Conservation (phyloP, 768 basidiomycete genomes). For the Cystofilobasidium capitatum region DNA sequence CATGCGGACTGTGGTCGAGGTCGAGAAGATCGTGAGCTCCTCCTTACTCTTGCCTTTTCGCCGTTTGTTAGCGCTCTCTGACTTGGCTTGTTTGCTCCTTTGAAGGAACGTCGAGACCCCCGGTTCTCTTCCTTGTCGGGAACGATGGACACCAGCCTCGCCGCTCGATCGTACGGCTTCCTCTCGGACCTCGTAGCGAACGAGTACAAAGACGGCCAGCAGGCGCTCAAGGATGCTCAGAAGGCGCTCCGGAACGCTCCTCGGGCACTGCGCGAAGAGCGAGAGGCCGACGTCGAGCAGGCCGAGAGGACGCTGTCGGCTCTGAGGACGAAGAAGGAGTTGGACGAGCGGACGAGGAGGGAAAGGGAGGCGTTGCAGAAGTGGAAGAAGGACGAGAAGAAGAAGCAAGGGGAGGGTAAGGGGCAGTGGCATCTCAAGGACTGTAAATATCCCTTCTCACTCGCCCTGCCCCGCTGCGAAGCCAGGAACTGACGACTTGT, state of each 20-base stretch:
- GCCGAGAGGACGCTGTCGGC: slow-evolving; percentile 67
- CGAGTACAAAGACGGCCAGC: slow-evolving; percentile 58
- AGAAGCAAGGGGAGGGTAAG: slow-evolving; percentile 67
- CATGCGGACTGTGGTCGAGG: slow-evolving; percentile 58
- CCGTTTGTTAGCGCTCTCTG: not conserved
- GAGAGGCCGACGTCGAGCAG: slow-evolving; percentile 58
- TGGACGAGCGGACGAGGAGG: slow-evolving; percentile 57
- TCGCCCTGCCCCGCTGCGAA: slow-evolving; percentile 4
- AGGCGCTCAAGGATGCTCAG: slow-evolving; percentile 62
- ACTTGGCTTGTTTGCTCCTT: not conserved
- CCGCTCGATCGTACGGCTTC: slow-evolving; percentile 64
- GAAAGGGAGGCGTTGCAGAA: slow-evolving; percentile 57
- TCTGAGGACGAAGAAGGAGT: slow-evolving; percentile 65
- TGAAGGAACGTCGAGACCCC: slow-evolving; percentile 71
- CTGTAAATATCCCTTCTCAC: slow-evolving; percentile 44
- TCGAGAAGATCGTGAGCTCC: slow-evolving; percentile 52
- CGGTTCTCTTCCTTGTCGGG: slow-evolving; percentile 66
- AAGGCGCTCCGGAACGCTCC: slow-evolving; percentile 47
- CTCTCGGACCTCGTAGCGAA: slow-evolving; percentile 54
- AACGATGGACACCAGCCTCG: slow-evolving; percentile 54
- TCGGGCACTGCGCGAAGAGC: slow-evolving; percentile 40
- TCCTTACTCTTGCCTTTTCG: not conserved
- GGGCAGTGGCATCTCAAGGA: slow-evolving; percentile 75
- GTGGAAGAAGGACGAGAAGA: slow-evolving; percentile 51
- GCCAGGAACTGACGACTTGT: not conserved